Conservation (phyloP, 2,329 filamentous ascomycete genomes). For the Xylariales sp. region DNA sequence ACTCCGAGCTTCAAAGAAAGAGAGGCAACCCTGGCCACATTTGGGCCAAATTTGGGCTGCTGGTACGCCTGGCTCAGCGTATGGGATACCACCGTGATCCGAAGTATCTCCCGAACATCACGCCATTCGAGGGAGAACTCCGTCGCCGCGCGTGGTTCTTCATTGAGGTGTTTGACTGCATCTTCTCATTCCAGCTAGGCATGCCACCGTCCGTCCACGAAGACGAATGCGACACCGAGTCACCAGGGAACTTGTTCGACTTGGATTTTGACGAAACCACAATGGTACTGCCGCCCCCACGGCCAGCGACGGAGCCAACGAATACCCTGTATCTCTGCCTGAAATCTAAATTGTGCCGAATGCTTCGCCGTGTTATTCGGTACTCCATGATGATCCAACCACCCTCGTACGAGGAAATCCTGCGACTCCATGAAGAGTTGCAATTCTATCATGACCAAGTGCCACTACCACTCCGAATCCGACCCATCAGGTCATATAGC, state of each 20-base stretch:
- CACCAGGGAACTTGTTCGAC: constrained; percentile 43
- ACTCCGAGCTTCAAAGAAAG: constrained; percentile 35
- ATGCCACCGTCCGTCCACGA: constrained; percentile 45
- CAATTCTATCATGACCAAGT: constrained; percentile 30
- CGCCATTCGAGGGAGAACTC: constrained; percentile 47
- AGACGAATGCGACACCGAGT: constrained; percentile 40
- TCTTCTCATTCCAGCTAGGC: constrained; percentile 49
- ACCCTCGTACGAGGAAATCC: constrained; percentile 30
- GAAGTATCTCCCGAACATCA: constrained; percentile 34
- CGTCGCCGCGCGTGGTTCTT: constrained; percentile 45
- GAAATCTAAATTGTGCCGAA: constrained; percentile 37
- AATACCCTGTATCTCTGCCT: constrained; percentile 36
- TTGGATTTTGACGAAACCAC: constrained; percentile 47
- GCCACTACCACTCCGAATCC: constrained; percentile 34
- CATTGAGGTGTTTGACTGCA: constrained; percentile 40
- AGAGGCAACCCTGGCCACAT: constrained; percentile 37
- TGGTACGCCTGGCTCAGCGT: constrained; percentile 44
- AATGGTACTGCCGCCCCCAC: constrained; percentile 34
- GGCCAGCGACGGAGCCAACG: constrained; percentile 37
- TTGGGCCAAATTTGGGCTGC: constrained; percentile 43
- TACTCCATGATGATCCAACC: constrained; percentile 32
- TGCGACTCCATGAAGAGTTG: constrained; percentile 35
- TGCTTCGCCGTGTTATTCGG: constrained; percentile 38
- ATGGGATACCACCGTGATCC: constrained; percentile 49
- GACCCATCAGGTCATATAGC: constrained; percentile 35